These are phyloP conservation scores for Achaetomiella virescens DNA, from an alignment of 495 filamentous ascomycete species.

Conservation along the genomic window DNA sequence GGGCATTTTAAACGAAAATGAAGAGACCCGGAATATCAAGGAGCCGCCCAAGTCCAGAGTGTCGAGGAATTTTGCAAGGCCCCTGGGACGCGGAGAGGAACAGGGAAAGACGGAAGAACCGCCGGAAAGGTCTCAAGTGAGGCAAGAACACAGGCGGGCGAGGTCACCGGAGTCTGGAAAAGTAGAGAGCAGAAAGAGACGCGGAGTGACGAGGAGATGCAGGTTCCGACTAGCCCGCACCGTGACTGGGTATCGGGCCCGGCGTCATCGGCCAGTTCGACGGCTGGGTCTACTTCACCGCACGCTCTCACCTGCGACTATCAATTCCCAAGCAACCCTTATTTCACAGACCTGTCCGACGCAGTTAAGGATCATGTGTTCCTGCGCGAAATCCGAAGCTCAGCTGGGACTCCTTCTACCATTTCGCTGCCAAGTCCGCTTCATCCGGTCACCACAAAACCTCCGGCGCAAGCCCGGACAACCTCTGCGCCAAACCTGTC, in stretches of 20 bases:
- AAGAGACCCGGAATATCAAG: neutral
- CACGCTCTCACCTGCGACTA: neutral
- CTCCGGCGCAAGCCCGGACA: slow-evolving; percentile 8
- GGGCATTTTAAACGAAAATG: neutral
- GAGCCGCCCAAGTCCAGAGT: neutral
- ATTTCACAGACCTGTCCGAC: slow-evolving; percentile 8
- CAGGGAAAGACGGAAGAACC: neutral
- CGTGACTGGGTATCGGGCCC: neutral
- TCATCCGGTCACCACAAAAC: neutral
- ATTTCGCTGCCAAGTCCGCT: slow-evolving; percentile 5
- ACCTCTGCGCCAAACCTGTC: slow-evolving; percentile 5
- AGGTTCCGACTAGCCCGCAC: neutral
- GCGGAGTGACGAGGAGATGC: neutral
- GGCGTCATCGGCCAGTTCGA: neutral
- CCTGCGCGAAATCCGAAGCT: neutral
- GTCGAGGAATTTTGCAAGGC: neutral
- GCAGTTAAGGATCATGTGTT: neutral
- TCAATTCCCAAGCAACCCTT: slow-evolving; percentile 6
- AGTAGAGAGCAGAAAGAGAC: neutral
- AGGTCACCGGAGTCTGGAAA: neutral
- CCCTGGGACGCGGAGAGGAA: neutral
- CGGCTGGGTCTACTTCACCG: neutral
- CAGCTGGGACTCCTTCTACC: neutral
- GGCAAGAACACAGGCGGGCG: neutral
- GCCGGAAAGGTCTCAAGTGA: neutral